Evolutionary conservation across 352 stramenopile genomes (phyloP).

Genomic region (Globisporangium perplexum): DNA sequence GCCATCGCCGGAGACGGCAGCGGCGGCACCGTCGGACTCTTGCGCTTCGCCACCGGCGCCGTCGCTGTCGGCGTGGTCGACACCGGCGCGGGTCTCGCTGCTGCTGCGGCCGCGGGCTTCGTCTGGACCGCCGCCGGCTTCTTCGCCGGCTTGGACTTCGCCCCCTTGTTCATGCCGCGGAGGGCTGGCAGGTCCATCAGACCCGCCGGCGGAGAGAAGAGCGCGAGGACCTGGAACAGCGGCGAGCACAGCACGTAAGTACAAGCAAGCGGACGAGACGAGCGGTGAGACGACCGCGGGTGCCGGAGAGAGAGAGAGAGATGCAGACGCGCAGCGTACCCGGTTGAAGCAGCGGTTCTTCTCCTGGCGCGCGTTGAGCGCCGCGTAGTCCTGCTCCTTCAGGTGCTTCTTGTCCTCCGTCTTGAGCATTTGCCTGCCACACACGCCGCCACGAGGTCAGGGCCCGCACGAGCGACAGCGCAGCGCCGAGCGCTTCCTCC

Average conservation of each 20-base stretch:
- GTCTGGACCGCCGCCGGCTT: slow-evolving; percentile 19
- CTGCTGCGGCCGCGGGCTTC: background rate
- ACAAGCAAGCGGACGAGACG: background rate
- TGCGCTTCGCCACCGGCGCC: slow-evolving; percentile 32
- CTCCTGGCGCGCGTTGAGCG: slow-evolving; percentile 74
- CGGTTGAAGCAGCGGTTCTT: slow-evolving; percentile 81
- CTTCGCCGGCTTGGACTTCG: slow-evolving; percentile 50
- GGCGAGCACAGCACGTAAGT: background rate
- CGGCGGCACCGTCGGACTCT: slow-evolving; percentile 12
- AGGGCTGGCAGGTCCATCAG: slow-evolving; percentile 66
- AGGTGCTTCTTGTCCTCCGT: slow-evolving; percentile 87
- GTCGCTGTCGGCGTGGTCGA: slow-evolving; percentile 12
- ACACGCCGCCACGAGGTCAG: background rate
- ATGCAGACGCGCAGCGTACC: slow-evolving; percentile 20
- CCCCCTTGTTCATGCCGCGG: slow-evolving; percentile 59
- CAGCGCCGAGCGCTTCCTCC: background rate
- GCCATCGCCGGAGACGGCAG: slow-evolving; percentile 15
- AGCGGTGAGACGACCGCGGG: background rate
- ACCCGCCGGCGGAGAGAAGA: slow-evolving; percentile 40
- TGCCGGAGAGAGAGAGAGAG: background rate
- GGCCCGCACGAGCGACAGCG: too few species aligned
- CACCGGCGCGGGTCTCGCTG: slow-evolving; percentile 9
- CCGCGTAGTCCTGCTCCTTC: slow-evolving; percentile 63
- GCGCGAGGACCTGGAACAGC: slow-evolving; percentile 32
- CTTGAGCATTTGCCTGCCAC: slow-evolving; percentile 79